phyloP scores from a whole-genome alignment of 805 yeast species.

The Cyberlindnera suaveolens region DNA sequence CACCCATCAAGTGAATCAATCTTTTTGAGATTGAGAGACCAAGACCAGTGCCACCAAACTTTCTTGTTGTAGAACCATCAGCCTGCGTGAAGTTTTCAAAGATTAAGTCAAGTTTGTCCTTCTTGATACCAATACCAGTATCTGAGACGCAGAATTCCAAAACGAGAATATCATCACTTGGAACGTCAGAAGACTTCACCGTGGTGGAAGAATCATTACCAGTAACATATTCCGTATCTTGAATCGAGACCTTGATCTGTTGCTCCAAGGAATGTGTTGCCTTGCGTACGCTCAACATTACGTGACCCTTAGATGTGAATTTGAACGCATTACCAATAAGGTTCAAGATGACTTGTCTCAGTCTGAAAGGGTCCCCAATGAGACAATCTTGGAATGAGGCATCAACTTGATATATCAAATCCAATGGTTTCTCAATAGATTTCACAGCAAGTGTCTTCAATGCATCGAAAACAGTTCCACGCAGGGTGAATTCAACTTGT shows the following conservation, averaged over 20 bases:
- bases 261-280: constrained; percentile 26
- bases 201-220: constrained; percentile 19
- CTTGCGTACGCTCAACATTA: constrained; percentile 65
- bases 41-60: constrained; percentile 89
- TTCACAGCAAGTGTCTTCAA: constrained; percentile 84
- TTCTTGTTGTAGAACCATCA: constrained; percentile 88
- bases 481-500: constrained; percentile 75
- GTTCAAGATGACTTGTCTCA: constrained; percentile 81
- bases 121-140: constrained; percentile 86
- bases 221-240: constrained; percentile 24
- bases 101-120: constrained; percentile 76
- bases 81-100: constrained; percentile 92
- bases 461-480: constrained; percentile 89
- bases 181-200: constrained; percentile 37
- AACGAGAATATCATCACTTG: constrained; percentile 30
- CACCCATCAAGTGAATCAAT: constrained; percentile 86
- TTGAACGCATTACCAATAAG: constrained; percentile 88
- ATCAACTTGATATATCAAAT: constrained; percentile 74
- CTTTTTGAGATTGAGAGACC: constrained; percentile 86
- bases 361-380: constrained; percentile 83
- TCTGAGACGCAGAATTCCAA: constrained; percentile 84
- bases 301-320: constrained; percentile 79
- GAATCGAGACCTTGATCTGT: constrained; percentile 20
- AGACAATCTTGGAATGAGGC: constrained; percentile 82
- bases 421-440: constrained; percentile 81